Conservation (phyloP, 1,284 basidiomycete species). For the Taiwanofungus camphoratus region DNA sequence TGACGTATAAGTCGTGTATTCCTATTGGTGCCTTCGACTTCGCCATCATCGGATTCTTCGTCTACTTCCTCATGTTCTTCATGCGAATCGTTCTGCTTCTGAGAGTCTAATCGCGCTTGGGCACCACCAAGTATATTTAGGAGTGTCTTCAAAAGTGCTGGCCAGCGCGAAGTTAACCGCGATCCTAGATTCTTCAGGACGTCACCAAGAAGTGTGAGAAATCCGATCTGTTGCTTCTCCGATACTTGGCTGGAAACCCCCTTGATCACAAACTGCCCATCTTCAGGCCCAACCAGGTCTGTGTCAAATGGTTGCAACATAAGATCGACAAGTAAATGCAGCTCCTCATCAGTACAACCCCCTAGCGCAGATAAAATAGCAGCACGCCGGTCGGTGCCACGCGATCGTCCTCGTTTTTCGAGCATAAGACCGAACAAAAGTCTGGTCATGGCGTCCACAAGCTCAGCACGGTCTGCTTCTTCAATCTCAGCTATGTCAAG, state of each 20-base stretch:
- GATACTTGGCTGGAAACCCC: slow-evolving; percentile 33
- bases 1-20: slow-evolving; percentile 67
- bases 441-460: slow-evolving; percentile 74
- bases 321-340: slow-evolving; percentile 77
- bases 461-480: slow-evolving; percentile 54
- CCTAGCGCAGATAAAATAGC: slow-evolving; percentile 76
- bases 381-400: slow-evolving; percentile 69
- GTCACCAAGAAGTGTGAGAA: slow-evolving; percentile 79
- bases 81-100: slow-evolving; percentile 29
- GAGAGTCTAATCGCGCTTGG: slow-evolving; percentile 46
- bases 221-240: slow-evolving; percentile 78
- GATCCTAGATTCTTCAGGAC: slow-evolving; percentile 78
- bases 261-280: slow-evolving; percentile 19
- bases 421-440: slow-evolving; percentile 89
- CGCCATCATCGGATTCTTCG: slow-evolving; percentile 28
- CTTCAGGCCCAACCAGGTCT: slow-evolving; percentile 17
- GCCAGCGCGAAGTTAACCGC: slow-evolving; percentile 66
- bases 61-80: slow-evolving; percentile 33
- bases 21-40: slow-evolving; percentile 32
- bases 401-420: slow-evolving; percentile 69
- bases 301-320: slow-evolving; percentile 81
- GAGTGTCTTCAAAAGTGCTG: slow-evolving; percentile 60
- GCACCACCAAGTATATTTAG: slow-evolving; percentile 62
- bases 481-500: slow-evolving; percentile 69
- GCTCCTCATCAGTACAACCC: slow-evolving; percentile 70